Percentiles rank a stretch among this genome's conserved stretches.
Conservation (phyloP, 345 rosid genomes). For the Psidium guajava region DNA sequence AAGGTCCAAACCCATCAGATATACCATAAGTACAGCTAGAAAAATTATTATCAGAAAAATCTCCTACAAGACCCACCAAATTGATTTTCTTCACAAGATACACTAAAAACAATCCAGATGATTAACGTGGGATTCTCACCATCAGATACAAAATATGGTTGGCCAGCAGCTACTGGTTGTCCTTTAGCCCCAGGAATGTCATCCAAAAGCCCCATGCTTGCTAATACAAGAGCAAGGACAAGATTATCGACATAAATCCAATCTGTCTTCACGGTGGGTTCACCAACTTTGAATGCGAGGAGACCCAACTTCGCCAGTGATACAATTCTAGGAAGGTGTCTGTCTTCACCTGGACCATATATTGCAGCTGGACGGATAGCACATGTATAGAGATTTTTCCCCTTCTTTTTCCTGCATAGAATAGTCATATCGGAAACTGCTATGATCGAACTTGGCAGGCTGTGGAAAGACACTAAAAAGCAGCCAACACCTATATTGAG, state of each 20-base stretch:
- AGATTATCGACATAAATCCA: slow-evolving; percentile 89
- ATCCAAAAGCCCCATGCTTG: slow-evolving; percentile 90
- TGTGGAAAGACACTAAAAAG: not conserved
- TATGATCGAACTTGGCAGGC: not conserved
- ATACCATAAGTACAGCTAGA: not conserved
- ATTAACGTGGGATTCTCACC: slow-evolving; percentile 28
- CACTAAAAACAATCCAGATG: not conserved
- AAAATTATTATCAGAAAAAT: not conserved
- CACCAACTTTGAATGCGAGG: slow-evolving; percentile 51
- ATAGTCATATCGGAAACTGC: not conserved
- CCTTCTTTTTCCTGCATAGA: slow-evolving; percentile 36
- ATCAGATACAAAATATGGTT: slow-evolving; percentile 88
- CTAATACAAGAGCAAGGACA: slow-evolving; percentile 63
- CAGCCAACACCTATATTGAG: not conserved
- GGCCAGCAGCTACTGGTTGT: slow-evolving; percentile 75
- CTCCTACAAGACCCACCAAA: not conserved
- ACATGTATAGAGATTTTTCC: slow-evolving; percentile 58
- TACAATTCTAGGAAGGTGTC: slow-evolving; percentile 83
- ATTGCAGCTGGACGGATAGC: slow-evolving; percentile 91
- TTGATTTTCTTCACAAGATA: not conserved
- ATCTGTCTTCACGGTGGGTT: slow-evolving; percentile 60
- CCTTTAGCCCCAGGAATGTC: slow-evolving; percentile 68
- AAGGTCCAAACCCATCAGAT: not conserved
- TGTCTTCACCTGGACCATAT: slow-evolving; percentile 90
- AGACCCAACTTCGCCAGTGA: slow-evolving; percentile 63